phyloP scores from a whole-genome alignment of 805 yeast species.

The Schwanniomyces sp. region DNA sequence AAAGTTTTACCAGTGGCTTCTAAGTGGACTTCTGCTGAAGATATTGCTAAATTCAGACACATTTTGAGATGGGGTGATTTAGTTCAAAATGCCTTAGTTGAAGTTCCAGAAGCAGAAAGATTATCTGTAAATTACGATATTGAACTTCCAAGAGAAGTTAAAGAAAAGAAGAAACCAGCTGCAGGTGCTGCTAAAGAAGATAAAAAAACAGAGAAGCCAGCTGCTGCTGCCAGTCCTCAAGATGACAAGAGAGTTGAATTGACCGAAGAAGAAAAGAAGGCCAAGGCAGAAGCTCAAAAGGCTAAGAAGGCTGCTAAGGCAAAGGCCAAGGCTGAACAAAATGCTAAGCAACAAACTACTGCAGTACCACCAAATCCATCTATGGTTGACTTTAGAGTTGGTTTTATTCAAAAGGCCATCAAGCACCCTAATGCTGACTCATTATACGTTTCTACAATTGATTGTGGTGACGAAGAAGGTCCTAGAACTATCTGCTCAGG shows the following conservation, averaged over 20 bases:
- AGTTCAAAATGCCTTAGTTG: constrained; percentile 65
- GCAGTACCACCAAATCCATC: constrained; percentile 76
- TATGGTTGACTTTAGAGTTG: constrained; percentile 89
- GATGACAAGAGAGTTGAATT: constrained; percentile 17
- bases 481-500: constrained; percentile 99
- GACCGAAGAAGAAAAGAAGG: constrained; percentile 44
- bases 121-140: constrained; percentile 58
- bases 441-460: constrained; percentile 92
- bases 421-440: constrained; percentile 98
- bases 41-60: constrained; percentile 71
- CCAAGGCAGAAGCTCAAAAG: constrained; percentile 57
- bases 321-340: constrained; percentile 52
- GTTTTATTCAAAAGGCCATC: constrained; percentile 93
- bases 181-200: constrained; percentile 18
- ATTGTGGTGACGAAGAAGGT: constrained; percentile 93
- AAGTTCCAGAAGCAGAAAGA: constrained; percentile 53
- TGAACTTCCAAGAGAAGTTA: constrained; percentile 72
- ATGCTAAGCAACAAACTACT: constrained; percentile 50
- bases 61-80: constrained; percentile 90
- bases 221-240: constrained; percentile 43
- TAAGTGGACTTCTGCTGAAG: constrained; percentile 53
- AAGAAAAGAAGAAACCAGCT: constrained; percentile 55
- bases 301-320: constrained; percentile 65
- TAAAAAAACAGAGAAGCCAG: constrained; percentile 11
- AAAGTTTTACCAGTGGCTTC: constrained; percentile 61